Conservation (phyloP, 352 stramenopile species). For the Globisporangium emineosum region DNA sequence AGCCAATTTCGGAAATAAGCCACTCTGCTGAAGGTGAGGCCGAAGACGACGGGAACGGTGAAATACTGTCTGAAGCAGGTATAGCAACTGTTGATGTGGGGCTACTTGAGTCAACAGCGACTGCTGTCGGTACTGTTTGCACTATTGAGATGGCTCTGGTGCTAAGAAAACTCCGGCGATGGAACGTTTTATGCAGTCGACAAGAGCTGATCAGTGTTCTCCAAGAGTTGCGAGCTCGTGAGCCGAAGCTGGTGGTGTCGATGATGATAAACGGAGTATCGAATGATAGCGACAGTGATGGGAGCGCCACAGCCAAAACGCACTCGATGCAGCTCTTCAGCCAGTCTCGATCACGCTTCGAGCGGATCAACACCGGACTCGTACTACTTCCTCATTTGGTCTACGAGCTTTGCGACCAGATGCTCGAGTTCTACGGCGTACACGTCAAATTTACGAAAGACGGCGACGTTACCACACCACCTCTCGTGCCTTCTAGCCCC, state of each 20-base stretch:
- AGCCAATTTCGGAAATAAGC: not conserved
- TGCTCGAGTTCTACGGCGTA: constrained; percentile 27
- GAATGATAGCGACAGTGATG: not conserved
- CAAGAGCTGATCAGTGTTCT: not conserved
- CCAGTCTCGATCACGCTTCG: not conserved
- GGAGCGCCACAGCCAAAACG: not conserved
- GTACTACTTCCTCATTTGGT: constrained; percentile 26
- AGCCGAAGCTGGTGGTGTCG: not conserved
- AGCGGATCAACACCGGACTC: constrained; percentile 25
- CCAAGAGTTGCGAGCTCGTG: not conserved
- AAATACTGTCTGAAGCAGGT: not conserved
- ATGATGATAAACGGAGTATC: constrained; percentile 3
- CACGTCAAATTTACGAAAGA: constrained; percentile 15
- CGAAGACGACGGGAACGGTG: not conserved
- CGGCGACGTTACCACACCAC: not conserved
- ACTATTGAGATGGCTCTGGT: not conserved
- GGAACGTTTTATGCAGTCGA: not conserved
- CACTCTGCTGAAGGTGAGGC: not conserved
- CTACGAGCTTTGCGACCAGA: constrained; percentile 24
- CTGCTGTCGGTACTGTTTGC: not conserved
- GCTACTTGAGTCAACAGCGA: not conserved
- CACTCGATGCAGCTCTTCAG: not conserved
- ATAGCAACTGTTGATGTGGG: not conserved
- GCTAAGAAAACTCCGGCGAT: not conserved
- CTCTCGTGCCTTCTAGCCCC: not conserved